Percentiles rank a stretch among this genome's conserved stretches.
Evolutionary conservation across 495 filamentous ascomycete species (phyloP).

Genomic region (Penicillium macrosclerotiorum): DNA sequence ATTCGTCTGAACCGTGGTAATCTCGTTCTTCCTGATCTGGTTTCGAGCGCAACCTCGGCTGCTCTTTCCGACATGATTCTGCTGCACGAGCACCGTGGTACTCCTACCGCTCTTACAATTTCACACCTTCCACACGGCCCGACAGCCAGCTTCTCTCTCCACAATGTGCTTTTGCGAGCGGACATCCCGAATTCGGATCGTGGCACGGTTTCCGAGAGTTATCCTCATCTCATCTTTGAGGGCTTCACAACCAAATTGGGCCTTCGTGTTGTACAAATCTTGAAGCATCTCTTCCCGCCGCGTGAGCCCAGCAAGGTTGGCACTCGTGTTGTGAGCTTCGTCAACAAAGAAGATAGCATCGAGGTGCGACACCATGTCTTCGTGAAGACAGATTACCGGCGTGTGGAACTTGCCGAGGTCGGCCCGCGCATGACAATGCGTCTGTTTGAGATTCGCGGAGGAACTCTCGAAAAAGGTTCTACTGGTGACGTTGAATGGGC

Average conservation of each 20-base stretch:
- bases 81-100: slow-evolving; percentile 91
- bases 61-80: slow-evolving; percentile 82
- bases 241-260: slow-evolving; percentile 86
- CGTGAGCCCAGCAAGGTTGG: slow-evolving; percentile 80
- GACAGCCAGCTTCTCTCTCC: slow-evolving; percentile 84
- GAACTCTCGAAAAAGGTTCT: slow-evolving; percentile 86
- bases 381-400: slow-evolving; percentile 79
- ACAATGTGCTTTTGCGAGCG: slow-evolving; percentile 90
- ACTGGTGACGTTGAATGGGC: slow-evolving; percentile 97
- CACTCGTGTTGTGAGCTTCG: slow-evolving; percentile 87
- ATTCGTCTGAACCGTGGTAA: slow-evolving; percentile 93
- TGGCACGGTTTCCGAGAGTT: slow-evolving; percentile 90
- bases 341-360: slow-evolving; percentile 91
- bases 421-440: slow-evolving; percentile 96
- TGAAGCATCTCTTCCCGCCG: slow-evolving; percentile 94
- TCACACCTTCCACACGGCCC: slow-evolving; percentile 93
- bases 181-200: slow-evolving; percentile 86
- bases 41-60: slow-evolving; percentile 72
- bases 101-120: slow-evolving; percentile 85
- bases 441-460: slow-evolving; percentile 87
- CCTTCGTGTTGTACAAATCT: slow-evolving; percentile 77
- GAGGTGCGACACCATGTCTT: slow-evolving; percentile 84
- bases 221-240: slow-evolving; percentile 94
- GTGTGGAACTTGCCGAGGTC: slow-evolving; percentile 91
- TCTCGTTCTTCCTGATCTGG: slow-evolving; percentile 79